Conservation (phyloP, 306 rosid species). For the Glycyrrhiza uralensis region DNA sequence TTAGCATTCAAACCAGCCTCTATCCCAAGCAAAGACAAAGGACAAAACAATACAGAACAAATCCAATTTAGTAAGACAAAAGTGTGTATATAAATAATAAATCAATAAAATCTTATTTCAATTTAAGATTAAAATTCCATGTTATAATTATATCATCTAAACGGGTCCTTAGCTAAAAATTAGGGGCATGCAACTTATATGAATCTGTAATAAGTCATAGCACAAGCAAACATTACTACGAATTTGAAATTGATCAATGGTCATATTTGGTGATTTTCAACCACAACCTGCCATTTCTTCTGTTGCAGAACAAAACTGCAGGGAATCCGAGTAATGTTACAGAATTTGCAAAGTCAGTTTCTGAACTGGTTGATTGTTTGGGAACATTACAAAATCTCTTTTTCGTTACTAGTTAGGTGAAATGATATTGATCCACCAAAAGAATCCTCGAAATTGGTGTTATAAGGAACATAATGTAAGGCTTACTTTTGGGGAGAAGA, state of each 20-base stretch:
- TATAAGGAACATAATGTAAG: not conserved
- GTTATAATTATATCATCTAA: too few relatives aligned
- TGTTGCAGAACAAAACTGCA: too few relatives aligned
- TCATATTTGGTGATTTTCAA: too few relatives aligned
- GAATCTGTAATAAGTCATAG: too few relatives aligned
- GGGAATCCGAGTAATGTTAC: too few relatives aligned
- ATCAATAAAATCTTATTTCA: too few relatives aligned
- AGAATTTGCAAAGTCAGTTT: not conserved
- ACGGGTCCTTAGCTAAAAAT: too few relatives aligned
- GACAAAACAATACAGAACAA: slow-evolving; percentile 5
- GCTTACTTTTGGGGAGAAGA: slow-evolving; percentile 36
- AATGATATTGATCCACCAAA: not conserved
- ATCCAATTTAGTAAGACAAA: not conserved
- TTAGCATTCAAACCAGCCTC: slow-evolving; percentile 32
- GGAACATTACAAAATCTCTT: not conserved
- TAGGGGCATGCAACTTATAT: too few relatives aligned
- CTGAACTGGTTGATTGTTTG: not conserved
- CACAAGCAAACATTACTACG: too few relatives aligned
- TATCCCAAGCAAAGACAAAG: not conserved
- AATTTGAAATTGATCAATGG: too few relatives aligned
- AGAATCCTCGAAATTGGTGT: not conserved
- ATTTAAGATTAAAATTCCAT: too few relatives aligned
- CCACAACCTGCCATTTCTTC: too few relatives aligned
- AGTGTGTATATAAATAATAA: not conserved
- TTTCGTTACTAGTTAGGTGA: not conserved